Evolutionary conservation across 345 rosid species (phyloP).

Genomic region (Eucalyptus sp.): DNA sequence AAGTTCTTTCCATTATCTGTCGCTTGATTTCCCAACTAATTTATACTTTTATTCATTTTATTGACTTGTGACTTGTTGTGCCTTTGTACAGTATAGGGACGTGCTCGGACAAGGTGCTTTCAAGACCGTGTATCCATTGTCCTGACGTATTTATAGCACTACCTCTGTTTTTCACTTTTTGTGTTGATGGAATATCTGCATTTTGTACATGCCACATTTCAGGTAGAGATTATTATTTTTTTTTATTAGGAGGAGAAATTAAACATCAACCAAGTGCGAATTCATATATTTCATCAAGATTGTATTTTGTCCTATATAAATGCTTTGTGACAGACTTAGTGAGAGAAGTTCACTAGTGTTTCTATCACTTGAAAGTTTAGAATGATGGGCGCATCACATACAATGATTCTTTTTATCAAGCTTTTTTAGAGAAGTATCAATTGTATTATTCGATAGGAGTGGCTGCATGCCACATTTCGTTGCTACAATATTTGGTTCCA

Average conservation of each 20-base stretch:
- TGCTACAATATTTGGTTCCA: slow-evolving; percentile 1
- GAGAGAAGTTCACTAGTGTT: not conserved
- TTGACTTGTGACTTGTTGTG: not conserved
- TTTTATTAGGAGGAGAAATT: not conserved
- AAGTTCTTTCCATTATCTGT: not conserved
- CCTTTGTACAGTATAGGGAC: slow-evolving; percentile 18
- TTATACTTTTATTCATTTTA: not conserved
- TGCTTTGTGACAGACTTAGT: not conserved
- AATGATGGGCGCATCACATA: not conserved
- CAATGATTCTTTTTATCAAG: not conserved
- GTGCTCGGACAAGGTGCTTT: slow-evolving; percentile 38
- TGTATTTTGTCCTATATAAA: not conserved
- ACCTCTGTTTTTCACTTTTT: not conserved
- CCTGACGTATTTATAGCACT: not conserved
- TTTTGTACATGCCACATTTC: not conserved
- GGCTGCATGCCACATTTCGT: not conserved
- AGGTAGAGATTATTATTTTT: not conserved
- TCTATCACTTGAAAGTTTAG: not conserved
- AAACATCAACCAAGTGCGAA: not conserved
- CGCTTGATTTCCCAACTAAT: not conserved
- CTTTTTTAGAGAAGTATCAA: not conserved
- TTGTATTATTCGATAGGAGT: not conserved
- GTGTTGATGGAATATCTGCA: not conserved
- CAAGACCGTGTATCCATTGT: slow-evolving; percentile 41
- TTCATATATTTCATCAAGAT: not conserved